Evolutionary conservation across 208 protist species (phyloP).

Genomic region (Trypanosoma platydactyli): DNA sequence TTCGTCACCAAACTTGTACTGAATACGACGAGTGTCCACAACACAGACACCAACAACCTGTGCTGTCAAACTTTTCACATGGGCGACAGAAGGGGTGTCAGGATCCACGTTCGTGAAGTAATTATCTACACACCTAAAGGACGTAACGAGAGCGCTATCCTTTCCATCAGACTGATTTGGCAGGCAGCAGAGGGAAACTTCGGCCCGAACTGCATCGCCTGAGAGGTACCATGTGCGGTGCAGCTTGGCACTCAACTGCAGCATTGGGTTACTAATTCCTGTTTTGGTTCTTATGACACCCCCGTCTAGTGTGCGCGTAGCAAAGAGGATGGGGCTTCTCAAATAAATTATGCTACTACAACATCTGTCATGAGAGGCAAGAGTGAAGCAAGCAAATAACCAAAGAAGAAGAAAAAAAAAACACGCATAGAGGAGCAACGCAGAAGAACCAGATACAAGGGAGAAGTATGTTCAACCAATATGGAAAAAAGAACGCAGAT

Average conservation of each 20-base stretch:
- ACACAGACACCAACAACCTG: slow-evolving; percentile 30
- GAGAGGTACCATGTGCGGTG: slow-evolving; percentile 68
- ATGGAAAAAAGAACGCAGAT: too few species aligned
- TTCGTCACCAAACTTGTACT: slow-evolving; percentile 14
- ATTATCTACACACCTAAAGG: slow-evolving; percentile 35
- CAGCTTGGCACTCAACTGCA: slow-evolving; percentile 28
- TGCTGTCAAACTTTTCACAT: slow-evolving; percentile 31
- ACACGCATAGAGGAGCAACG: not conserved
- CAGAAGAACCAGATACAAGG: too few species aligned
- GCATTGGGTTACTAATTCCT: not conserved
- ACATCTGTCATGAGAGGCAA: too few species aligned
- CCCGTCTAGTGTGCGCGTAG: not conserved
- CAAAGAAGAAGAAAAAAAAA: not conserved
- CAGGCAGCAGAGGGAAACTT: slow-evolving; percentile 13
- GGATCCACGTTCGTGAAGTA: slow-evolving; percentile 30
- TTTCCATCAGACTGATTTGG: not conserved
- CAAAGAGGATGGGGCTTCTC: not conserved
- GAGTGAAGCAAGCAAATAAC: not conserved
- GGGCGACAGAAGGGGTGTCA: slow-evolving; percentile 24
- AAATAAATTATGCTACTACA: too few species aligned
- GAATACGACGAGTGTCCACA: slow-evolving; percentile 37
- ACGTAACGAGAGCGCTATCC: not conserved
- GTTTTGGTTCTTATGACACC: too few species aligned
- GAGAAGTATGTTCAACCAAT: too few species aligned
- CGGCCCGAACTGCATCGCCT: slow-evolving; percentile 45